These are phyloP conservation scores for Fusarium sambucinum DNA, from an alignment of 2,329 filamentous ascomycete genomes.

Conservation along the genomic window DNA sequence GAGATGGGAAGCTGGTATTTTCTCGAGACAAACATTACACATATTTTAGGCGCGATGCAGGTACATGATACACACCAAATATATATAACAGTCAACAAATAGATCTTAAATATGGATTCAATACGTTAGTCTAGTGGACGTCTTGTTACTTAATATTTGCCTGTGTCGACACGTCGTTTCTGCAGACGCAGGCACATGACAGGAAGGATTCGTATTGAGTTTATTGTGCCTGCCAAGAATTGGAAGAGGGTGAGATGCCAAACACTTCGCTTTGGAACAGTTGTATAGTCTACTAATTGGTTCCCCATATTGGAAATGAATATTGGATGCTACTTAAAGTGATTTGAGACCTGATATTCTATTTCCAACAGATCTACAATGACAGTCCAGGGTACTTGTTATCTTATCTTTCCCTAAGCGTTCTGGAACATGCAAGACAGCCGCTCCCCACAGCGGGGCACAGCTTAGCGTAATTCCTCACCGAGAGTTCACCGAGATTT, in stretches of 20 bases:
- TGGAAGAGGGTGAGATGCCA: background rate
- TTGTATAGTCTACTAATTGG: rapidly evolving
- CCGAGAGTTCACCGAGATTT: constrained; percentile 39
- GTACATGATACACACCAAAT: background rate
- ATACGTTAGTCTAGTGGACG: background rate
- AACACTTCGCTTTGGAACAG: too few species aligned
- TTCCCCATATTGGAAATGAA: too few species aligned
- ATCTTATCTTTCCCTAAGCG: constrained; percentile 3
- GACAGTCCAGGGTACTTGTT: background rate
- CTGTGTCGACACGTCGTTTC: too few species aligned
- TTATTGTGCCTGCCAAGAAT: background rate
- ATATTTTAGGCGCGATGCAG: constrained; percentile 13
- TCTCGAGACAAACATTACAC: constrained; percentile 1
- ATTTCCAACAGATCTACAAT: background rate
- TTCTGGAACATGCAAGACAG: constrained; percentile 30
- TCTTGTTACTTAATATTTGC: too few species aligned
- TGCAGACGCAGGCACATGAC: background rate
- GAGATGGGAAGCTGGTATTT: background rate
- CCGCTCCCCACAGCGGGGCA: constrained; percentile 33
- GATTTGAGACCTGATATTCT: background rate
- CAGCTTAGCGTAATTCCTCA: constrained; percentile 19
- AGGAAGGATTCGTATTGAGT: background rate
- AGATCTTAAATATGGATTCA: background rate
- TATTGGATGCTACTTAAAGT: too few species aligned
- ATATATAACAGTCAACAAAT: background rate